Base-by-base conservation (phyloP, 225 moss, liverwort and hornwort genomes). In the Bryoerythrophyllum caledonicum region DNA sequence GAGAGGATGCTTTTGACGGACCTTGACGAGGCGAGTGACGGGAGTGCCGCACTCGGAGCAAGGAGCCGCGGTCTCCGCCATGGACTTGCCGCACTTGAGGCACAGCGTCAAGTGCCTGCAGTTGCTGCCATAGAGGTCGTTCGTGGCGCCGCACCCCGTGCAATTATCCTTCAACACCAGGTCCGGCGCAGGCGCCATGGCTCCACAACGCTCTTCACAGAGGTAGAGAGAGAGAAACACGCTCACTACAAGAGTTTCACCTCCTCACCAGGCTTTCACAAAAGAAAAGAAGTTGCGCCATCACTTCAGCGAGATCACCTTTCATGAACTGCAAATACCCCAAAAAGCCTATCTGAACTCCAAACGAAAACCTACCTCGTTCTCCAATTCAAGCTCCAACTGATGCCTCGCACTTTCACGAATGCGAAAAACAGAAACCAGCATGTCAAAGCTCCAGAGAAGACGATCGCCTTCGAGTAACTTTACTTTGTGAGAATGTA, bases 51-150 rank as follows among this genome's bases (percentile, higher is more conserved):
- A 99, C 72, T 95, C 95, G 1, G 89, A 76, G 79, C 99, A 99
- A 9, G 90, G 84, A 71, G 93, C 93, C 30, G 78, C 75, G 27
- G 84, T 84, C 83, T 99, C 95, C 0, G 92, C 99, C 91, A 95
- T 82, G 2, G 91, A 85, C 79, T 95, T 95, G 58, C 92, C 99
- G 37, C 99, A 99, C 71, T 90, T 90, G 32, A 90, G 16, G 63
- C 99, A 99, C 5, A 99, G 73, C 20, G 95, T 99, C 82, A 95
- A 81, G 54, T 99, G 99, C 24, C 87, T 90, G 83, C 99, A 99
- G 72, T 84, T 88, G 82, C 91, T 99, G 70, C 86, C 91, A 51
- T 93, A 95, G 4, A 99, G 84, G 68, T 99, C 99, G 15, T 68
- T 69, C 12, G 91, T 86, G 5, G 85, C 53, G 51, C 88, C 85